Base-by-base conservation (phyloP, 306 rosid species). In the Amphicarpaea edgeworthii region DNA sequence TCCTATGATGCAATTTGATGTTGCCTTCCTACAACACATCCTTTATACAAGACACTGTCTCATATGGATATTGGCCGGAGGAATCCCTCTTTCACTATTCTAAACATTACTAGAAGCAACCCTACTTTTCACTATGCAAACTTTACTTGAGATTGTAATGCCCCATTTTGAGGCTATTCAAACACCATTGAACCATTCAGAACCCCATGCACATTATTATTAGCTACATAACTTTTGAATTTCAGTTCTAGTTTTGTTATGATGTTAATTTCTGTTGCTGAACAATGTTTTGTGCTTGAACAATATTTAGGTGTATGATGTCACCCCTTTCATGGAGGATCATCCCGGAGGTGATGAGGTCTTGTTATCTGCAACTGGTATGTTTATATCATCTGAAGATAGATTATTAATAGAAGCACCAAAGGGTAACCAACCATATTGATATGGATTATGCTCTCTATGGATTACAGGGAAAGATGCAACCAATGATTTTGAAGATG, bases 321-420 rank as follows among this genome's bases (percentile, higher is more conserved):
- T 92, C 49, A 86, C 96, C 60, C 80, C 97, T 41, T 95, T 95
- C 79, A 95, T 95, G 97, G 98, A 95, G 1, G 98, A 95, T 68
- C 98, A 95, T 80, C 98, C 98, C 0, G 98, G 98, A 84, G 98
- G 98, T 12, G 96, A 88, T 59, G 98, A 95, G 85, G 98, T 95
- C 78, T 74, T 95, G 67, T 80, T 95, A 41, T 68, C 97, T 8
- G 90, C 96, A 24, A 95, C 97, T 43, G 98, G 97, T 95, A 84
- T 79, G 77, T 63, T 73, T 19, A 46, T 77, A 70, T 73, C 59
- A 42, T 24, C 40, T 23, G 49, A 80, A 75, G 43, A 53, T 28
- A 2, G n/a, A 28, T 7, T 21, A 19, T 63, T 5, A 54, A n/a
- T 45, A 37, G 28, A 19, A 30, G 6, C 45, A 26, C 55, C 28